Evolutionary conservation across 257 asterid species (phyloP), one percentile per base, ranked within the genome.

Genomic region (Solanum sparsipilum): DNA sequence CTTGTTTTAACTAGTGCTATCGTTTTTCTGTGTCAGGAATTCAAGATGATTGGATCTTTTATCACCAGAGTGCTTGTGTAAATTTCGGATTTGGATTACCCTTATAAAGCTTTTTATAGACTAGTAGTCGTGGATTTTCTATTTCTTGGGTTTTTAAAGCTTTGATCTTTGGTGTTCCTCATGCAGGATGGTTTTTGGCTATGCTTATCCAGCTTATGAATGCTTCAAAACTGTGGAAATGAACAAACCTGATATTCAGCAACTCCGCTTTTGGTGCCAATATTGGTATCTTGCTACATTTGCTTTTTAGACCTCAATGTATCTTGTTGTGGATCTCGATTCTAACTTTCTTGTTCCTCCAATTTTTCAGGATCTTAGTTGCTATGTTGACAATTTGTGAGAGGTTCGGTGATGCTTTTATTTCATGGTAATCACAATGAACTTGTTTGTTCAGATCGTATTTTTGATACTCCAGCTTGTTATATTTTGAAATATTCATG

Each of bases 251-350:
- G 96, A 97, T 67, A 96, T 97, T 44, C 94, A 93, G 88, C 96
- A 94, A 88, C 98, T 96, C 85, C 96, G 93, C 35, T 96, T 95
- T 91, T 96, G 99, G 99, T 96, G 99, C 94, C 98, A 96, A 72
- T 96, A 96, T 82, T 96, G 99, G 99, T 96, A 83, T 41, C 32
- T 65, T 89, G 68, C 8, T 13, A 20, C 46, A 88, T 44, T 27
- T 41, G 48, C 89, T 67, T 34, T 27, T 81, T 46, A 46, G 65
- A 29, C 39, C 27, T 81, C 39, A 29, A 39, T 29, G 5, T 81
- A 15, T 81, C 23, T 85, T 76, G 74, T 85, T 86, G 11, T 87
- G 86, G 85, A 71, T 88, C 85, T 82, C 67, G 38, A 83, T 16
- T 39, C 73, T 71, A 84, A 87, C 56, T 81, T 15, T 25, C 83